phyloP scores from a whole-genome alignment of 2,329 filamentous ascomycete species.

The Pseudovirgaria hyperparasitica region DNA sequence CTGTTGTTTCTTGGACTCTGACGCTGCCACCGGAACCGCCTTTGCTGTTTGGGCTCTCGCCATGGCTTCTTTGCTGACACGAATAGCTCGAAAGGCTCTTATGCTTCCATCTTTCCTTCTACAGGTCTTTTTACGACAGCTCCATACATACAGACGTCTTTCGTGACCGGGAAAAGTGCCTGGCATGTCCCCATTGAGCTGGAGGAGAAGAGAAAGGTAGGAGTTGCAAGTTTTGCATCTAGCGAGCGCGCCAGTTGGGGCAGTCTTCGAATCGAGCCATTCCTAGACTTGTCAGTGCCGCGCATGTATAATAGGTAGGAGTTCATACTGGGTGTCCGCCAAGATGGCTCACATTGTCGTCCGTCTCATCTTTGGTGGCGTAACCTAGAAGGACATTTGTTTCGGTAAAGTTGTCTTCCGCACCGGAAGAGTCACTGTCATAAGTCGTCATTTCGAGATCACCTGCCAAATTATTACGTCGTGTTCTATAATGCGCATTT shows the following conservation, averaged over 20 bases:
- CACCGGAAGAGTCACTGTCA: conserved; percentile 72
- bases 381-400: conserved; percentile 89
- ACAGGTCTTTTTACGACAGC: conserved; percentile 66
- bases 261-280: conserved; percentile 63
- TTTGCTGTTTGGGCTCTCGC: conserved; percentile 6
- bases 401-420: conserved; percentile 56
- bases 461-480: too few species aligned
- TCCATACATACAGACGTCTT: conserved; percentile 75
- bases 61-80: conserved; percentile 32
- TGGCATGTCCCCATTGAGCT: conserved; percentile 83
- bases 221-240: conserved; percentile 81
- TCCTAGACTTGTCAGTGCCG: conserved; percentile 34
- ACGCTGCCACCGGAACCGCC: conserved; percentile 10
- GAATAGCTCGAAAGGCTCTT: conserved; percentile 58
- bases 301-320: not conserved
- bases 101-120: conserved; percentile 73
- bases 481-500: too few species aligned
- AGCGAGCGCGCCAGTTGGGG: conserved; percentile 64
- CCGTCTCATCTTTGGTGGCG: conserved; percentile 63
- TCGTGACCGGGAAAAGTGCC: conserved; percentile 79
- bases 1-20: conserved; percentile 22
- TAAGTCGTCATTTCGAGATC: conserved; percentile 68
- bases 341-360: conserved; percentile 76
- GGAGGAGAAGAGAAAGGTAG: conserved; percentile 71
- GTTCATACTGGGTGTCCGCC: conserved; percentile 70